Evolutionary conservation across 371 early-diverging fungal species (phyloP), one percentile per base, ranked within the genome.

Genomic region (Conidiobolus incongruus): DNA sequence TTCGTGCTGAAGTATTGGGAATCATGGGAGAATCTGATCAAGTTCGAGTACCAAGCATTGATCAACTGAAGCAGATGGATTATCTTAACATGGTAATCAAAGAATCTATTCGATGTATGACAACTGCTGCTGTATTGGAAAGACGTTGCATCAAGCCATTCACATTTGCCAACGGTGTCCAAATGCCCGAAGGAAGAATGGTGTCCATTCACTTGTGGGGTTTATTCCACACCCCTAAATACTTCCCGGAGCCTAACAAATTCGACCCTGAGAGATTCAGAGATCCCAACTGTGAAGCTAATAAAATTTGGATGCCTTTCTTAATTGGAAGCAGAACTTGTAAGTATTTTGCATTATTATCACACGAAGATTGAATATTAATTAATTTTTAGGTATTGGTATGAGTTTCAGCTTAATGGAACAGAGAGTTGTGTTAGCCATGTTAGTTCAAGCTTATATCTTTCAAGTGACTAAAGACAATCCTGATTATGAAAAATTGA

Each of bases 11-110:
- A 21, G 13, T 37, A 21, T 19, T 37, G 5, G 16, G 13, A 20
- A 10, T 65, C 29, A 37, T 33, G 8, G 50, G 51, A 13, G 55
- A 65, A 17, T 52, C 55, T 21, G 61, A 53, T 22, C 38, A 35
- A 4, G 52, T 53, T 23, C 47, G 56, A 20, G 45, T 43, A 38
- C 57, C 58, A 17, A 48, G 50, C 29, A 42, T 47, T 23, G 57
- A 52, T 19, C 50, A 60, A 29, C 41, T 62, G 38, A 35, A 53
- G 35, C 53, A 59, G 32, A 52, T 65, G 50, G 55, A 52, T 44
- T 65, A 54, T 47, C 26, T 55, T 19, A 59, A 60, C 43, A 53
- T 52, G 28, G 61, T 63, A 23, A 53, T 63, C 43, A 58, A 60
- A 47, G 66, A 65, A 40, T 53, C 59, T 1, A 44, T 61, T 17